Evolutionary conservation across 2,329 filamentous ascomycete genomes (phyloP), one percentile per base, ranked within the genome.

Genomic region (Aurifilum marmelostoma): DNA sequence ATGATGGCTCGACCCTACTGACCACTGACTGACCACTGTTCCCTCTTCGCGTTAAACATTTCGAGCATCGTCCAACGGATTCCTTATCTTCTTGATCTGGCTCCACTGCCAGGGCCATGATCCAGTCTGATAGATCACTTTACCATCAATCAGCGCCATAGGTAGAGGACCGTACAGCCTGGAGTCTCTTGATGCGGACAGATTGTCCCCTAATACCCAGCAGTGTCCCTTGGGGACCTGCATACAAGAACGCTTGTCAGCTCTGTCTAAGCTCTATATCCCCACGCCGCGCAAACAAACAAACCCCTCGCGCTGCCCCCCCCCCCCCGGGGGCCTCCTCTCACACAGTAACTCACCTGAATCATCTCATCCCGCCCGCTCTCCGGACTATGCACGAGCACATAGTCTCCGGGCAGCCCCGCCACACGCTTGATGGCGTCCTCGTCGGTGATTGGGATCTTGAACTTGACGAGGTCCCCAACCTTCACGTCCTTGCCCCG

Each of bases 141-240:
- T 98, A 61, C 94, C 94, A 74, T 87, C 89, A 59, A 99, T 87
- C 72, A 99, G 82, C 1, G 88, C 95, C 76, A 99, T 82, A 0
- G 96, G 96, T 37, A 99, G 78, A 0, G 96, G 93, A 0, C 96
- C 96, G 81, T 91, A 97, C 54, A 89, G 84, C 71, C 96, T 89
- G 58, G 94, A 97, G 82, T 99, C 96, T 72, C 93, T 84, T 32
- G 94, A 97, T 75, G 88, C 91, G 3, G 88, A 85, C 71, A 97
- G 77, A 79, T 98, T 98, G 79, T 99, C 96, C 2, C 96, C 96
- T 2, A 89, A 88, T 8, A 97, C 83, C 88, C 93, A 98, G 75
- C 94, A 97, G 83, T 99, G 96, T 1, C 96, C 96, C 76, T 92
- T 84, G 0, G 96, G 96, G 21, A 99, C 89, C 92, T 97, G 75